Evolutionary conservation across 1,284 basidiomycete species (phyloP), one percentile per base, ranked within the genome.

Genomic region (Hemileia vastatrix): DNA sequence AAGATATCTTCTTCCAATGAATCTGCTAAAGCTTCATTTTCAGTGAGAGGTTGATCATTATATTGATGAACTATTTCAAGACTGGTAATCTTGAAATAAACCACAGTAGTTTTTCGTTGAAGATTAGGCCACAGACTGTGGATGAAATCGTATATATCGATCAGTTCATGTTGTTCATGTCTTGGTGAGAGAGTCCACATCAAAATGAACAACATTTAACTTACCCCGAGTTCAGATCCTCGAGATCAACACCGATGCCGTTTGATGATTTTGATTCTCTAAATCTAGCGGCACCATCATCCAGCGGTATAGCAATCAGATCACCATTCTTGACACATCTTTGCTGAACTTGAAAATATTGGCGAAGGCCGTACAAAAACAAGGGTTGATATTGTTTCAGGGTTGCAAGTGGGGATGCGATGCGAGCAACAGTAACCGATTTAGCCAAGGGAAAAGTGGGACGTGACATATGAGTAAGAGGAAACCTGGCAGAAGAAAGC

Each of bases 81-180:
- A 58, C 86, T 83, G 6, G 88, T 87, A 59, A 97, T 80, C 63
- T 85, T 78, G 76, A 96, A 96, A 76, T 84, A 90, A 0, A 84
- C 83, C 9, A 82, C 71, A 0, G 73, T 79, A 55, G 74, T 81
- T 57, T 70, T 77, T 13, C 9, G 65, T 44, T 64, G 65, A 0
- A 66, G 56, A 18, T 64, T 66, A 32, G n/a, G n/a, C n/a, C n/a
- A n/a, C n/a, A n/a, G n/a, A n/a, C n/a, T n/a, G n/a, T n/a, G n/a
- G n/a, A n/a, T n/a, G n/a, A n/a, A n/a, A n/a, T n/a, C n/a, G n/a
- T n/a, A n/a, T n/a, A n/a, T n/a, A n/a, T n/a, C n/a, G n/a, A n/a
- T n/a, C n/a, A n/a, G n/a, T n/a, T n/a, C n/a, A n/a, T n/a, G n/a
- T n/a, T n/a, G n/a, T n/a, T n/a, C n/a, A n/a, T n/a, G n/a, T n/a